phyloP scores from a whole-genome alignment of 768 basidiomycete species.

The Hysterangium stoloniferum region DNA sequence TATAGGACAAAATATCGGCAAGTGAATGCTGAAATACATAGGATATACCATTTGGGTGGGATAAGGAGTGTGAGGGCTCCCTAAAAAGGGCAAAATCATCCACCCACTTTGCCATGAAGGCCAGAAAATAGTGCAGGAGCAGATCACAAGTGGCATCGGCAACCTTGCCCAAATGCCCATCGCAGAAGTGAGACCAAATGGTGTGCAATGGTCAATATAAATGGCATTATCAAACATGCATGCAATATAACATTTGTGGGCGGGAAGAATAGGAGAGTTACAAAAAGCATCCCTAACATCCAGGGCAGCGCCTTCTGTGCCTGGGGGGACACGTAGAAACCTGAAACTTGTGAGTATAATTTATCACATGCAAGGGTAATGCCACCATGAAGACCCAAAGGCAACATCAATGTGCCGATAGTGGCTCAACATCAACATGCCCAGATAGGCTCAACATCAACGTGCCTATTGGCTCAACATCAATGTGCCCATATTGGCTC shows the following conservation, averaged over 20 bases:
- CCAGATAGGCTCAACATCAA: too few relatives aligned
- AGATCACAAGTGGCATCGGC: slow-evolving; percentile 26
- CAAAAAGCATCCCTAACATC: not conserved
- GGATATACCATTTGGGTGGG: not conserved
- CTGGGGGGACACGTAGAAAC: not conserved
- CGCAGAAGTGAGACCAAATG: slow-evolving; percentile 23
- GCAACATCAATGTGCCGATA: too few relatives aligned
- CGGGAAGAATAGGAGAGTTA: slow-evolving; percentile 2
- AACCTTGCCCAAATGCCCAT: slow-evolving; percentile 24
- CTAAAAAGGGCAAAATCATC: slow-evolving; percentile 30
- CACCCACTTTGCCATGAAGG: slow-evolving; percentile 27
- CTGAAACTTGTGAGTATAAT: too few relatives aligned
- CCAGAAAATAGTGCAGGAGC: slow-evolving; percentile 12
- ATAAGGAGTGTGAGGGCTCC: slow-evolving; percentile 9
- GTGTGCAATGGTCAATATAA: slow-evolving; percentile 11
- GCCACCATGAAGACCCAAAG: too few relatives aligned
- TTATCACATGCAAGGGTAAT: too few relatives aligned
- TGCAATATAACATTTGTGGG: not conserved
- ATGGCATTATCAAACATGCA: not conserved
- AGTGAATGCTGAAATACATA: not conserved
- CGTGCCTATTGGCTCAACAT: too few relatives aligned
- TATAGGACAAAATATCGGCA: not conserved
- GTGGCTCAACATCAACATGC: too few relatives aligned
- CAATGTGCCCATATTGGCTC: too few relatives aligned
- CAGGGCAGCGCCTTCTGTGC: not conserved